Base-by-base conservation (phyloP, 345 rosid species). In the Eucalyptus coolabah region DNA sequence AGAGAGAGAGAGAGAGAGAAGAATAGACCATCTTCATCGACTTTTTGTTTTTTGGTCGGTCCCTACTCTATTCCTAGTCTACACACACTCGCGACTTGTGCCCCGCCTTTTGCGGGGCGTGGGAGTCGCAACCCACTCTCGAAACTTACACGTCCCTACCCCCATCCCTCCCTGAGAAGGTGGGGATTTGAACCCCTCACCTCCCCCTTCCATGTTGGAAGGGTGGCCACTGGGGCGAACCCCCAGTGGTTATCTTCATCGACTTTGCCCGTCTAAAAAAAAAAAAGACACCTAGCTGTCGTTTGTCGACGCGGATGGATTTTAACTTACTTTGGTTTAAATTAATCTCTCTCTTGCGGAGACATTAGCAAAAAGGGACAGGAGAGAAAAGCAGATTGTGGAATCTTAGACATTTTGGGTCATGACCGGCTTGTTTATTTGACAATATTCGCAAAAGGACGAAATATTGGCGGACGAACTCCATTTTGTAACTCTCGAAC, bases 401-500 rank as follows among this genome's bases (percentile, higher is more conserved):
- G 72, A 63, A 63, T 63, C 72, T 13, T 30, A 15, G 72, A 63
- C 72, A 63, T 63, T 63, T 30, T 63, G 72, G 72, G 72, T 30
- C 34, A 28, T 6, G 67, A 28, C 15, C 6, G 67, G 32, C 67
- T 60, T 60, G 16, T 60, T 60, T 60, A 60, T 28, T 60, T 60
- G 67, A 60, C 15, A 12, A 12, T 28, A 60, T 60, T 60, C 32
- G 67, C 30, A 60, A 60, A 0, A 60, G 67, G 67, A 60, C 67
- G 67, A 60, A 60, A 60, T 60, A 26, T 60, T 60, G 67, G 67
- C 7, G 16, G 67, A 60, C 8, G 67, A 60, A 60, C n/a, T 60
- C 67, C 67, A 60, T 60, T 60, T 60, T 28, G 0, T 60, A 24
- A 56, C 63, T 56, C 63, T 0, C 0, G 13, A 24, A 24, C 0